Percentiles rank a stretch among this genome's conserved stretches.
These are phyloP conservation scores for Lasiosphaeria hispida DNA, from an alignment of 495 filamentous ascomycete genomes.

Conservation along the genomic window DNA sequence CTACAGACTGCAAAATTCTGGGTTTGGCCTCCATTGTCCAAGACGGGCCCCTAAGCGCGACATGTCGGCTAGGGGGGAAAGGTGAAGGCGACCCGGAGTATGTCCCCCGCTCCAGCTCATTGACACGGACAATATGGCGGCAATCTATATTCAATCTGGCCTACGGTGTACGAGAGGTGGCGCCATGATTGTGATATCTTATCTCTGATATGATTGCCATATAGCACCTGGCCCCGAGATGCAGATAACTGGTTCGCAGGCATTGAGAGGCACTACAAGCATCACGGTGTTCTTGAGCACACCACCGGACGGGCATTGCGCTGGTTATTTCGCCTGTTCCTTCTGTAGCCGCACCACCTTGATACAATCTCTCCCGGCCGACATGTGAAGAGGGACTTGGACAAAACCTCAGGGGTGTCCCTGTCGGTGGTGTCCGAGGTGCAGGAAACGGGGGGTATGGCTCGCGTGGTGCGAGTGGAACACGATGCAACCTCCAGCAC, in stretches of 20 bases:
- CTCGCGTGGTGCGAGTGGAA: too few species aligned
- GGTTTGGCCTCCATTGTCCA: background rate
- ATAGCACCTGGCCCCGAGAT: background rate
- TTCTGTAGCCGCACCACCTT: too few species aligned
- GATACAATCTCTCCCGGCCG: too few species aligned
- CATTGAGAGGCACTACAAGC: background rate
- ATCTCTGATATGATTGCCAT: constrained; percentile 16
- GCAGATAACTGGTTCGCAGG: constrained; percentile 2
- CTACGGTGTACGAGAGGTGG: constrained; percentile 8
- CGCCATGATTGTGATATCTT: constrained; percentile 10
- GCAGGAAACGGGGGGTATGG: too few species aligned
- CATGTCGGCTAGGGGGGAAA: constrained; percentile 13
- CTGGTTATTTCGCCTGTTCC: background rate
- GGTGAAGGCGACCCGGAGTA: constrained; percentile 3
- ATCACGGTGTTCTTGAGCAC: background rate
- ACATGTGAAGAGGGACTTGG: too few species aligned
- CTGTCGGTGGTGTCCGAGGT: too few species aligned
- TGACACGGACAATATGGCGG: constrained; percentile 15
- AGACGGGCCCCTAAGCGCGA: background rate
- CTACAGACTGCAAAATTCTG: background rate
- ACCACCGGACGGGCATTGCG: background rate
- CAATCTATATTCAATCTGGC: constrained; percentile 23
- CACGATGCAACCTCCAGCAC: too few species aligned
- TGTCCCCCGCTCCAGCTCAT: constrained; percentile 9
- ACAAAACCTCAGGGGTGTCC: too few species aligned